Evolutionary conservation across 2,329 filamentous ascomycete genomes (phyloP), one percentile per base, ranked within the genome.

Genomic region (Aspergillus alliaceus): DNA sequence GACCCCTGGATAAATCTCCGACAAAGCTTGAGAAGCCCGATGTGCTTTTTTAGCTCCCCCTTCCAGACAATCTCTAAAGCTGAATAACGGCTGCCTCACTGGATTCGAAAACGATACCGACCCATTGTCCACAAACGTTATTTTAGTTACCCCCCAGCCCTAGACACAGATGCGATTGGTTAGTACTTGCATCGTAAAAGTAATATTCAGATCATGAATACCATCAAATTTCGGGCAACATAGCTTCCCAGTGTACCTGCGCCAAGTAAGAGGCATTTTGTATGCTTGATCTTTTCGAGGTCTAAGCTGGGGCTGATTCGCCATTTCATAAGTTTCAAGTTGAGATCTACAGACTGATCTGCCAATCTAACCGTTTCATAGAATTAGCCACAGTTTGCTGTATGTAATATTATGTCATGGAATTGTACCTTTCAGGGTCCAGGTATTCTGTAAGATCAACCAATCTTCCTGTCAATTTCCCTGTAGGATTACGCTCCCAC

Each of bases 251-350:
- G 81, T 0, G 95, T 99, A 14, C 95, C 95, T 0, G 95, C 92
- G 4, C 95, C 95, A 1, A 99, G 85, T 2, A 99, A 79, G 15
- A 99, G 83, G 70, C 95, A 99, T 69, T 88, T 96, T 3, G 91
- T 93, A 56, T 88, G 84, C 70, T 96, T 97, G 71, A 98, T 93
- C 29, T 85, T 84, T 29, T 97, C 92, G 9, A 99, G 84, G 70
- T 98, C 84, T 39, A 99, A 83, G 51, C 88, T 87, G 0, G 95
- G 95, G 7, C 92, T 91, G 67, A 99, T 91, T 37, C 95, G 88
- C 95, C 95, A 99, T 77, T 97, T 99, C 88, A 99, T 99, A 57
- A 99, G 83, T 76, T 98, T 98, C 59, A 98, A 81, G 69, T 99
- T 99, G 57, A 99, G 82, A 69, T 99, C 95, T 9, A 98, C 93